Evolutionary conservation across 2,329 filamentous ascomycete species (phyloP), one percentile per base, ranked within the genome.

Genomic region (Epichloe uncinata): DNA sequence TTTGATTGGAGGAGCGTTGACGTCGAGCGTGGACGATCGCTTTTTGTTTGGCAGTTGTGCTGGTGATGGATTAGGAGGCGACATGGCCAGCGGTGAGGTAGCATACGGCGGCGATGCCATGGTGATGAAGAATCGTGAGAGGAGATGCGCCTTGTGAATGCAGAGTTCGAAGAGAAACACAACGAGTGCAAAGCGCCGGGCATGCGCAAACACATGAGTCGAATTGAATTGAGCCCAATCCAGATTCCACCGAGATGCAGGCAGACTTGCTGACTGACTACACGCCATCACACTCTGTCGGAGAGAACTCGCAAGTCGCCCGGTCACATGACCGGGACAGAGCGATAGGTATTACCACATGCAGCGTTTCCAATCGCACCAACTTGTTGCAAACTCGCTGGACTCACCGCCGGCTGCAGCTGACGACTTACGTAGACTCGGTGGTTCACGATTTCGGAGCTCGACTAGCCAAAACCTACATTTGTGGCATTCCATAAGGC

Each of bases 21-120:
- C 74, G 47, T 75, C 73, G 50, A 82, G 65, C 18, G 77, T 73
- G 45, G 74, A 72, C 1, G 64, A 58, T 54, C 82, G 81, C 63
- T 84, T 86, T 66, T 83, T 85, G 60, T 61, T 67, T 13, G 69
- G 64, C 44, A 70, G 64, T 47, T 77, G 76, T 12, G 73, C 63
- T 37, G 73, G 74, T 36, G 71, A 71, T 49, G 71, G 72, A 57
- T 72, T 73, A 2, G 75, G 75, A 38, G 78, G 75, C 48, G 78
- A 82, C 65, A 70, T 73, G 62, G 69, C 74, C 49, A 72, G 68
- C 3, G 74, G 72, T 20, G 75, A 77, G 54, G 69, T 64, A 22
- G 63, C 64, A 57, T 69, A 70, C 1, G 74, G 74, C 54, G 79
- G 79, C 43, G 79, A 81, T 57, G 80, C 78, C 73, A 74, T 79